A percentile compares a stretch with the other conserved stretches of the same genome.
phyloP scores from a whole-genome alignment of 2,329 filamentous ascomycete species.

The Fusarium ambrosium region DNA sequence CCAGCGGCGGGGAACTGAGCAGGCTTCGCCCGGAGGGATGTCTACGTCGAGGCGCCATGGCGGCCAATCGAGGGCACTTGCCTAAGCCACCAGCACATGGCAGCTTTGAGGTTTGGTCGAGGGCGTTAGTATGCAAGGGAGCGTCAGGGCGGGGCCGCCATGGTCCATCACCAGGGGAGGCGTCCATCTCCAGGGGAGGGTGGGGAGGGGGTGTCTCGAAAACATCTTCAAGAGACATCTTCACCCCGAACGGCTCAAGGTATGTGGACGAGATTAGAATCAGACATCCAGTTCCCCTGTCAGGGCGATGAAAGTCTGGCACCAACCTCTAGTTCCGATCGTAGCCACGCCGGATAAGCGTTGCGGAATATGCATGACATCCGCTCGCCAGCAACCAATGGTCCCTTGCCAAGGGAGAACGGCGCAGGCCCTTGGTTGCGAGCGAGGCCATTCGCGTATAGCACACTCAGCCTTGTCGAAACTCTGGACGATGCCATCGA shows the following conservation, averaged over 20 bases:
- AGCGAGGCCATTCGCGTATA: conserved; percentile 28
- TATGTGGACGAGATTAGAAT: conserved; percentile 59
- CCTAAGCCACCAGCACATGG: conserved; percentile 53
- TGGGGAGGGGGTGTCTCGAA: conserved; percentile 39
- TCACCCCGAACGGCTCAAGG: conserved; percentile 47
- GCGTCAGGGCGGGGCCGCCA: conserved; percentile 47
- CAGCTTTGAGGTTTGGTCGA: conserved; percentile 52
- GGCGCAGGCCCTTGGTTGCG: conserved; percentile 19
- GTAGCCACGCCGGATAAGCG: conserved; percentile 36
- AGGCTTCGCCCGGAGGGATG: conserved; percentile 46
- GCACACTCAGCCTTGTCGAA: conserved; percentile 45
- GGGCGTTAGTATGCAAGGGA: conserved; percentile 56
- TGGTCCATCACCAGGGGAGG: conserved; percentile 43
- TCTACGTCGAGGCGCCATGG: conserved; percentile 43
- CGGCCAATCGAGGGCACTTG: conserved; percentile 48
- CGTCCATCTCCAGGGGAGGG: conserved; percentile 43
- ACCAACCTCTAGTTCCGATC: conserved; percentile 38
- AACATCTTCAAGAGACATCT: conserved; percentile 37
- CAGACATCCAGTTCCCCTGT: conserved; percentile 51
- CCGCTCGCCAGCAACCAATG: conserved; percentile 31
- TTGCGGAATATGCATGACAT: conserved; percentile 33
- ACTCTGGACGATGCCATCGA: conserved; percentile 23
- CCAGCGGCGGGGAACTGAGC: conserved; percentile 44
- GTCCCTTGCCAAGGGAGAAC: conserved; percentile 48
- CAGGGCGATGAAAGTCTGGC: conserved; percentile 49